Base-by-base conservation (phyloP, 441 rosid genomes). In the Lepidium campestre region DNA sequence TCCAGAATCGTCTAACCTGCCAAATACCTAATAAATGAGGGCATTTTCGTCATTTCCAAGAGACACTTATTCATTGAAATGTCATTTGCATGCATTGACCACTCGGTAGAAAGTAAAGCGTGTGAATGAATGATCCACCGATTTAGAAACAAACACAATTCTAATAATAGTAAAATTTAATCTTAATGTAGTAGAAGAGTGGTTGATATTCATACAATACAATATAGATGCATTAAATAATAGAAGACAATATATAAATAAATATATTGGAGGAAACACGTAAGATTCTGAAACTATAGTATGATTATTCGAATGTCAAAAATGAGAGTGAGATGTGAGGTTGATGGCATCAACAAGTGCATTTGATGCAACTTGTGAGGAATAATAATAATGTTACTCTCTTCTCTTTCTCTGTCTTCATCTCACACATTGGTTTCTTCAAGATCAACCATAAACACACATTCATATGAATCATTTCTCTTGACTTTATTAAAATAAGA, bases 261-360 rank as follows among this genome's bases (percentile, higher is more conserved):
- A 4, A 65, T 23, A 44, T 36, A 73, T 59, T 73, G 77, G 71
- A 65, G 62, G 35, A 34, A 57, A 72, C 67, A 65, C 71, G 76
- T 50, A 40, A 54, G 77, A 73, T 66, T 60, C 68, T 10, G 57
- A 73, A 72, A 66, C 72, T 66, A 44, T 57, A 52, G 42, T 42
- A 57, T 65, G 36, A 57, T 52, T 52, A 59, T 44, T 66, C 62
- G 72, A 72, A 59, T 66, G 71, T 72, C 71, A 72, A 65, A 45
- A 59, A 66, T 65, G 72, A 72, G 71, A 57, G 39, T 42, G 76
- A 72, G 49, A 73, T 66, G 68, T 59, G 68, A 72, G 35, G 67
- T 45, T 65, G 67, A 65, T 65, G 48, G 56, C 15, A 65, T 15
- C 71, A 25, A 42, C 57, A n/a, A 65, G 57, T 23, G 57, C 19